Base-by-base conservation (phyloP, 2,329 filamentous ascomycete species). In the Colletotrichum camelliae region DNA sequence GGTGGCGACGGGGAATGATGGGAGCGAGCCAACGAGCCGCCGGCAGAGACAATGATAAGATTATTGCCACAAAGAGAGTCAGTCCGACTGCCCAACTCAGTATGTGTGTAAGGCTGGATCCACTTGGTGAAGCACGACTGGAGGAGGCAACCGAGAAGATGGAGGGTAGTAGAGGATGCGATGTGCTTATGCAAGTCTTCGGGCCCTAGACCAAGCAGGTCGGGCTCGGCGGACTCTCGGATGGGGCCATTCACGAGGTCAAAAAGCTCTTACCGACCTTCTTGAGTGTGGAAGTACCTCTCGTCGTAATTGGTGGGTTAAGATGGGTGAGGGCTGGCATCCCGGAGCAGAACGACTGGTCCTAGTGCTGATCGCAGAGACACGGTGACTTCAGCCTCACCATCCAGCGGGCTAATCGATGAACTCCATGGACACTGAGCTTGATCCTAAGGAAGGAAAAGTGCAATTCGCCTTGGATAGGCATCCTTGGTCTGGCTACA, bases 161-260 rank as follows among this genome's bases (percentile, higher is more conserved):
- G 74, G 74, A 65, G 65, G 64, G 58, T 69, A 9, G 35, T 13
- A 52, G 57, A 31, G 58, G 31, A 68, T 58, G 55, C 29, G 62
- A 65, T 52, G 64, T 57, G 43, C 55, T 35, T 65, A 64, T 76
- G 74, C 65, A 76, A 76, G 64, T 52, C 58, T 69, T 61, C 43
- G 74, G 55, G 12, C 64, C 37, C 43, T 29, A 15, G 21, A 37
- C 70, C 1, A 52, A 24, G 12, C 65, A 33, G 21, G 12, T 48
- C 64, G 35, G 64, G 35, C 64, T 74, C 70, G 74, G 64, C 35
- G 39, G 48, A 7, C 57, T 48, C 29, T 27, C n/a, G 48, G 21
- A 69, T 7, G 33, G 35, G 29, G 35, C 29, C 43, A 74, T 37
- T 33, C 24, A 52, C 64, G 60, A 48, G 15, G n/a, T 48, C 7